phyloP scores from a whole-genome alignment of 257 asterid species.

The Verbascum thapsus region DNA sequence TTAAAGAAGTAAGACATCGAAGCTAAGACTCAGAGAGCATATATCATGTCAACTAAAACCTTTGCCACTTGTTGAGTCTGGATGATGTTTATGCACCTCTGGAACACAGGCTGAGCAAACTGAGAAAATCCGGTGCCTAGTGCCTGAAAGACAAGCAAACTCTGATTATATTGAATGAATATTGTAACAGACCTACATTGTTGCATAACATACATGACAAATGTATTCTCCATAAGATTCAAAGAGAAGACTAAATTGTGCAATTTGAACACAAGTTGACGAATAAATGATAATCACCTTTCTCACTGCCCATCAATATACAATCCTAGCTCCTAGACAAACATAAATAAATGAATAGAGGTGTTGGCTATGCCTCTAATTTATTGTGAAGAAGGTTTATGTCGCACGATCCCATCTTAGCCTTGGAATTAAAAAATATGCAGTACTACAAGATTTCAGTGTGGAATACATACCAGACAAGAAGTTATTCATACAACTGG shows the following conservation, averaged over 20 bases:
- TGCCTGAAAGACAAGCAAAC: constrained; percentile 35
- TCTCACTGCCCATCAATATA: constrained; percentile 7
- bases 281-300: background rate
- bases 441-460: constrained; percentile 3
- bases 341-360: constrained; percentile 11
- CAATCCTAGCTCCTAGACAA: constrained; percentile 6
- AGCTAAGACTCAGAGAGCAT: background rate
- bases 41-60: constrained; percentile 37
- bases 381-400: background rate
- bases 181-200: background rate
- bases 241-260: background rate
- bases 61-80: constrained; percentile 66
- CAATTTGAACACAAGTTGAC: background rate
- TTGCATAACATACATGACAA: background rate
- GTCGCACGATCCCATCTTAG: constrained; percentile 2
- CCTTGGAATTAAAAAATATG: background rate
- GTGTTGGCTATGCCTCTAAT: background rate
- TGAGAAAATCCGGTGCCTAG: constrained; percentile 62
- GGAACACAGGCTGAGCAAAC: constrained; percentile 68
- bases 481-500: constrained; percentile 3
- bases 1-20: background rate
- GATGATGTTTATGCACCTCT: constrained; percentile 67
- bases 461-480: constrained; percentile 1
- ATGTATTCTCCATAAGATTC: background rate
- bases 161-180: background rate